These are phyloP conservation scores for Sarocladium kiliense DNA, from an alignment of 2,329 filamentous ascomycete species.

Conservation along the genomic window DNA sequence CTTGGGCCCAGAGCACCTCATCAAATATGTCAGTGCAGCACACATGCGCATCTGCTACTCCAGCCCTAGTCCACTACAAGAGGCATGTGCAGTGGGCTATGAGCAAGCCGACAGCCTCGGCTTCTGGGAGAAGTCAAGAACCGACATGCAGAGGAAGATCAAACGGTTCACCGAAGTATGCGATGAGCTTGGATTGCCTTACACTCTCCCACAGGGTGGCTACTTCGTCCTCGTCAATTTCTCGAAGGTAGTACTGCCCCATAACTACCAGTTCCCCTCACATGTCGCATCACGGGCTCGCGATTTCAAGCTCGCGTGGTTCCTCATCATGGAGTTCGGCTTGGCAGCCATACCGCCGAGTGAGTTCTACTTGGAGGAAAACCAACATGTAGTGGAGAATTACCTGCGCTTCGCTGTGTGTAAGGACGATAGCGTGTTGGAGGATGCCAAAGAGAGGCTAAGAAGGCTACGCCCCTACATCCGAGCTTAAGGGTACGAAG, in stretches of 20 bases:
- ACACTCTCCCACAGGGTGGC: conserved; percentile 81
- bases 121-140: conserved; percentile 76
- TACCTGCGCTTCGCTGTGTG: conserved; percentile 88
- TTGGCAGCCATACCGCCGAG: conserved; percentile 88
- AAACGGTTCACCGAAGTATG: conserved; percentile 71
- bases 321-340: conserved; percentile 87
- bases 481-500: too few species aligned
- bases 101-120: conserved; percentile 72
- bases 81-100: conserved; percentile 82
- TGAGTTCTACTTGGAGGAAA: conserved; percentile 82
- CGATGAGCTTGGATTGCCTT: conserved; percentile 64
- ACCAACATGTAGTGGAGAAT: conserved; percentile 75
- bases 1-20: conserved; percentile 74
- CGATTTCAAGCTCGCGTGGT: conserved; percentile 89
- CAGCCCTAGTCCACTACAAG: conserved; percentile 79
- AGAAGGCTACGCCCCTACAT: too few species aligned
- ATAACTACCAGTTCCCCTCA: conserved; percentile 72
- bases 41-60: conserved; percentile 89
- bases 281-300: conserved; percentile 54
- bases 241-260: conserved; percentile 70
- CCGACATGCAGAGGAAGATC: conserved; percentile 80
- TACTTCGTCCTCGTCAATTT: conserved; percentile 91
- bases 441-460: conserved; percentile 65
- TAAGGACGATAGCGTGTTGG: conserved; percentile 77
- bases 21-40: conserved; percentile 79